Conservation (phyloP, 2,329 filamentous ascomycete species). For the Diaporthe citrichinensis region DNA sequence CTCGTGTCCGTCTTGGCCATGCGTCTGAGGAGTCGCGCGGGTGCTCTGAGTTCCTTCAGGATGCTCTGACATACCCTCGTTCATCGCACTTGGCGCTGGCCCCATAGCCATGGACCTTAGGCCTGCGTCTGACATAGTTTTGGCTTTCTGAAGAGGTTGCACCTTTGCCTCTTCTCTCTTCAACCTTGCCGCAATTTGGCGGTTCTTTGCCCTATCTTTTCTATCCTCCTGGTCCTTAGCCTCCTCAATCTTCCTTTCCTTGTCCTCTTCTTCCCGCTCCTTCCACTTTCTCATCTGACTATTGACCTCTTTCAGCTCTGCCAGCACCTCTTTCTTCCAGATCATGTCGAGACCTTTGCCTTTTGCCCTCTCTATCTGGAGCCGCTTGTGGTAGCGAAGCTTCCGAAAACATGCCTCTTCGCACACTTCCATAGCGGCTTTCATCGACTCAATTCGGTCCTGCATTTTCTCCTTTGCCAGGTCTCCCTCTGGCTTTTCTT, state of each 20-base stretch:
- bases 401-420: slow-evolving; percentile 24
- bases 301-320: not conserved
- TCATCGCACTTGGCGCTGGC: not conserved
- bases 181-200: not conserved
- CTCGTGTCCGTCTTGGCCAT: not conserved
- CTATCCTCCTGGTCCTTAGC: not conserved
- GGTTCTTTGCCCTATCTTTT: not conserved
- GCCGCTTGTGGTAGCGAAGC: not conserved
- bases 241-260: not conserved
- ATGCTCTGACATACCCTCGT: not conserved
- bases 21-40: too few relatives aligned
- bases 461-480: not conserved
- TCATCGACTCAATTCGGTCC: slow-evolving; percentile 3
- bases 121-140: not conserved
- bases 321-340: not conserved
- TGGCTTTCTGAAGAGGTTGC: not conserved
- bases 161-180: not conserved
- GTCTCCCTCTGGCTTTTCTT: not conserved
- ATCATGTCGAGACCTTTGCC: not conserved
- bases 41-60: not conserved
- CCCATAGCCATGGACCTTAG: not conserved
- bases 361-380: not conserved
- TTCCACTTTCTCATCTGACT: not conserved
- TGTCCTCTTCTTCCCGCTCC: not conserved
- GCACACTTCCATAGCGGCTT: not conserved